These are phyloP conservation scores for Mycena vitilis DNA, from an alignment of 768 basidiomycete genomes.

Conservation along the genomic window DNA sequence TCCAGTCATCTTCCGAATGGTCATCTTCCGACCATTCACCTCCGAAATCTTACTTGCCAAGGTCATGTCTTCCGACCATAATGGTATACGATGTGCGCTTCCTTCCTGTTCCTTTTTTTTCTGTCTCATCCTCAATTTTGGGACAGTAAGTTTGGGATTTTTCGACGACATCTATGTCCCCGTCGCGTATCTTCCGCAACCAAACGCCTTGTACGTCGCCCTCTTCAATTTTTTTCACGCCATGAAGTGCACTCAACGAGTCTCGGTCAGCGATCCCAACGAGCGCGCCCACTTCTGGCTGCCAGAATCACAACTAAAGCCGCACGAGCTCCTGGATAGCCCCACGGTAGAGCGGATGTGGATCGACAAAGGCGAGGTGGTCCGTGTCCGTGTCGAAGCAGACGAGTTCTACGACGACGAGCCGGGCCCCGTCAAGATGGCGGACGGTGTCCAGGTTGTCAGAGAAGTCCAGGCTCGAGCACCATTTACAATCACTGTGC, in stretches of 20 bases:
- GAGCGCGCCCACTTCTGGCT: constrained; percentile 90
- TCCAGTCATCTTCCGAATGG: constrained; percentile 87
- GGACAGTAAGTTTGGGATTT: constrained; percentile 85
- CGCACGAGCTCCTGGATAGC: constrained; percentile 77
- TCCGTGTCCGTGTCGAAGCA: constrained; percentile 82
- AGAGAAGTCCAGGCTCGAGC: constrained; percentile 61
- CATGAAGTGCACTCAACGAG: no score
- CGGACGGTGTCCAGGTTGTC: constrained; percentile 72
- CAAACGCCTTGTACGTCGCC: constrained; percentile 76
- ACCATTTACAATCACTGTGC: constrained; percentile 78
- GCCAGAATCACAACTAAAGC: constrained; percentile 65
- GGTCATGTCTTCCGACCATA: constrained; percentile 87
- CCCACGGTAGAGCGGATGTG: constrained; percentile 78
- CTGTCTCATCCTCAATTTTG: background rate
- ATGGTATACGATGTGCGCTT: constrained; percentile 83
- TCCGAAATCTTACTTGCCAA: constrained; percentile 92
- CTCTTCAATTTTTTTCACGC: constrained; percentile 10
- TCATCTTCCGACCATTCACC: constrained; percentile 91
- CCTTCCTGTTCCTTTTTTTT: no score
- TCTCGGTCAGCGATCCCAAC: constrained; percentile 72
- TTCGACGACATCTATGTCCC: constrained; percentile 96
- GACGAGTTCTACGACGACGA: constrained; percentile 91
- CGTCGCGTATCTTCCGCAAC: constrained; percentile 80
- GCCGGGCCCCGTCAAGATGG: constrained; percentile 82
- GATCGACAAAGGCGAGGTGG: constrained; percentile 79